Percentiles rank a stretch among this genome's conserved stretches.
phyloP scores from a whole-genome alignment of 2,329 filamentous ascomycete genomes.

The Rutstroemia sp. region DNA sequence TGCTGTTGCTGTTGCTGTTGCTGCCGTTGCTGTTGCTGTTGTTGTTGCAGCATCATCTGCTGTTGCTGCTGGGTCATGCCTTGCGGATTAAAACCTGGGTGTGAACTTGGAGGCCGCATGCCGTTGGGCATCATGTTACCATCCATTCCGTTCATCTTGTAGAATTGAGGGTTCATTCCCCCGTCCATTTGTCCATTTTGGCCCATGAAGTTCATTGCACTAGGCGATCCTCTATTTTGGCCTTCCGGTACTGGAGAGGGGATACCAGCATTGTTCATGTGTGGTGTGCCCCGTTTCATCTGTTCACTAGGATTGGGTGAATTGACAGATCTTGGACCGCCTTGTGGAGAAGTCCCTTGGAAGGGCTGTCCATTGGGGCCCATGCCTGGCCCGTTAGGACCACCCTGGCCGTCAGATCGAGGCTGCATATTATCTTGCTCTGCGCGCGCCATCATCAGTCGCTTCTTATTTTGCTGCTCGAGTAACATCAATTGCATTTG shows the following conservation, averaged over 20 bases:
- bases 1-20: slow-evolving; percentile 47
- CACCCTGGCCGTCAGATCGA: slow-evolving; percentile 42
- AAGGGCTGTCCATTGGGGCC: slow-evolving; percentile 56
- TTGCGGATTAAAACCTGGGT: slow-evolving; percentile 50
- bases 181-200: slow-evolving; percentile 50
- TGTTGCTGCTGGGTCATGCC: slow-evolving; percentile 45
- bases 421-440: slow-evolving; percentile 61
- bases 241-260: slow-evolving; percentile 67
- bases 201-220: slow-evolving; percentile 50
- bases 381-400: slow-evolving; percentile 34
- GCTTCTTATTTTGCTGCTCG: slow-evolving; percentile 83
- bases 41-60: slow-evolving; percentile 47
- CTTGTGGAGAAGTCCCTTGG: slow-evolving; percentile 63
- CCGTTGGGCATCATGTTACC: slow-evolving; percentile 55
- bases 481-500: slow-evolving; percentile 86
- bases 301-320: slow-evolving; percentile 73
- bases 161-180: slow-evolving; percentile 50
- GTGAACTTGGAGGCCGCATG: slow-evolving; percentile 63
- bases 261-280: slow-evolving; percentile 61
- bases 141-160: slow-evolving; percentile 46
- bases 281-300: slow-evolving; percentile 71
- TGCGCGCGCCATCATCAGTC: slow-evolving; percentile 74
- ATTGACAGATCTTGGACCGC: slow-evolving; percentile 55
- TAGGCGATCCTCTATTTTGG: slow-evolving; percentile 60
- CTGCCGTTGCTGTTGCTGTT: slow-evolving; percentile 37